phyloP scores from a whole-genome alignment of 768 basidiomycete genomes.

The Xanthoconium purpureum region DNA sequence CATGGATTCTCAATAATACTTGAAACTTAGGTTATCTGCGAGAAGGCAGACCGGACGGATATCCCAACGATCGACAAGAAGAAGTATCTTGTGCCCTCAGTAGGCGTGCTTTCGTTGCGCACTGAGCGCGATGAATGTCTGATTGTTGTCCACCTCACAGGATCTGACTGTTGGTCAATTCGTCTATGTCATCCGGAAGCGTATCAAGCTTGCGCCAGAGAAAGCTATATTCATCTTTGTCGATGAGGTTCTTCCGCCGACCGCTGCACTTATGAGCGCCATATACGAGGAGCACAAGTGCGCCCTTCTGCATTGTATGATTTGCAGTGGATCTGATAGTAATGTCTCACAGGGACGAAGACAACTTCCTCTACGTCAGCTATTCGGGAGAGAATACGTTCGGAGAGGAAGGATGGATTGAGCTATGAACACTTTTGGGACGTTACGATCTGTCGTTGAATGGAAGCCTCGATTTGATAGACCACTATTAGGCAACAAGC shows the following conservation, averaged over 20 bases:
- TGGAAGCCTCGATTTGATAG: slow-evolving; percentile 25
- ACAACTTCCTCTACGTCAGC: slow-evolving; percentile 97
- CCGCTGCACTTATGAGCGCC: slow-evolving; percentile 96
- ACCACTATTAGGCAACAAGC: slow-evolving; percentile 27
- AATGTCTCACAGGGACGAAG: slow-evolving; percentile 75
- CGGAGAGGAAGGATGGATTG: slow-evolving; percentile 43
- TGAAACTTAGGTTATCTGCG: slow-evolving; percentile 86
- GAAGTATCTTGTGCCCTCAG: slow-evolving; percentile 99
- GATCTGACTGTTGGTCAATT: slow-evolving; percentile 98
- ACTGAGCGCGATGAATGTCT: slow-evolving; percentile 22
- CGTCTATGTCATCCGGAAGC: slow-evolving; percentile 99
- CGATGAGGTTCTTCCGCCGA: slow-evolving; percentile 96
- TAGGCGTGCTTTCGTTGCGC: slow-evolving; percentile 38
- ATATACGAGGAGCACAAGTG: slow-evolving; percentile 99
- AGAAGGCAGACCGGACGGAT: slow-evolving; percentile 98
- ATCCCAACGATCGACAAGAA: slow-evolving; percentile 99
- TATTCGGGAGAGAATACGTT: slow-evolving; percentile 99
- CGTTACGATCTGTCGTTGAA: slow-evolving; percentile 22
- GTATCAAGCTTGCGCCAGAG: slow-evolving; percentile 99
- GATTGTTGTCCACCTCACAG: slow-evolving; percentile 40
- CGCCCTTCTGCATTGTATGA: slow-evolving; percentile 31
- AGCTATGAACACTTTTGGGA: slow-evolving; percentile 28
- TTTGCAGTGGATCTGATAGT: slow-evolving; percentile 26
- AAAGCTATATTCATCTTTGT: slow-evolving; percentile 99
- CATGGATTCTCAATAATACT: slow-evolving; percentile 2